Base-by-base conservation (phyloP, 768 basidiomycete genomes). In the Amanita subjunquillea region DNA sequence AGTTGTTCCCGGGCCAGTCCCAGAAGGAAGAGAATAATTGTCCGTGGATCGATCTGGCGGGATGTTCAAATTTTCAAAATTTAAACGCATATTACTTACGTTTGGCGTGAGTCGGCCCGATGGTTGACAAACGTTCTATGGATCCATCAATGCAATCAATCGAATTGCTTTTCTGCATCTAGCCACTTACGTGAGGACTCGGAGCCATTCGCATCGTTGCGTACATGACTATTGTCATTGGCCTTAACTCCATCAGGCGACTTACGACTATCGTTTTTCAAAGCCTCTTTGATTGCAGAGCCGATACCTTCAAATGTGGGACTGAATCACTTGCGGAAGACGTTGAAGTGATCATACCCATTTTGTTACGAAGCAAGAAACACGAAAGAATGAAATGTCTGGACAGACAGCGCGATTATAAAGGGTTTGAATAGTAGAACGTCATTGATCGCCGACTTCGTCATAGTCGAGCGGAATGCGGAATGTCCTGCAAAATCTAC, bases 1-100 rank as follows among this genome's bases (percentile, higher is more conserved):
- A 0, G 56, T 51, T 0, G 59, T 62, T 6, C 59, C 59, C 13
- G 56, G 53, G 2, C 61, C 62, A 6, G 59, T 59, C 7, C 60
- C 61, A 29, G 57, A 32, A n/a, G 59, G 61, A 13, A 62, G 50
- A 20, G 30, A 6, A 20, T 45, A 27, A 12, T 20, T 13, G 0
- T n/a, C 47, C 4, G 36, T 22, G 23, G 34, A 29, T 22, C 37
- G 27, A n/a, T 20, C 22, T 36, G 34, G 22, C 15, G 9, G 20
- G 20, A 22, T 9, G 17, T 41, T 41, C 17, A 17, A 9, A 41
- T 1, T 42, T 42, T 42, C 10, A 23, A 42, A 25, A 42, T 9
- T 42, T 10, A 8, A 20, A 17, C n/a, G 40, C 38, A 7, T 13
- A 42, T 34, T 34, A 34, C 34, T 34, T 34, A 34, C 34, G 34